A percentile compares a stretch with the other conserved stretches of the same genome.
Evolutionary conservation across 148 eudicot genomes (phyloP).

Genomic region (Rheum nobile): DNA sequence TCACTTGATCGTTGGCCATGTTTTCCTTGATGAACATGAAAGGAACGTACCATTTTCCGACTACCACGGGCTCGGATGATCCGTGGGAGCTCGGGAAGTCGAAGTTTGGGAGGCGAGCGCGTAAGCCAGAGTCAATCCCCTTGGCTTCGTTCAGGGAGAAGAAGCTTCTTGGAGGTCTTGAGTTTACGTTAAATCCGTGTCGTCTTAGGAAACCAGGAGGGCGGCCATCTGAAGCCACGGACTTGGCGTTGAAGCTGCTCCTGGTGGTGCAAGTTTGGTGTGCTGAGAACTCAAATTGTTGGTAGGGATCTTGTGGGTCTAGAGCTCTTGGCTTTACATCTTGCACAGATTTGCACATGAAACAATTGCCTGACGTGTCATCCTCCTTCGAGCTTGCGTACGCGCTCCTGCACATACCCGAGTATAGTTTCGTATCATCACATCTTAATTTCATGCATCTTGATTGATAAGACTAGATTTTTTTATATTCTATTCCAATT

Average conservation of each 20-base stretch:
- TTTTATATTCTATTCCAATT: too few relatives aligned
- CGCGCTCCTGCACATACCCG: constrained; percentile 10
- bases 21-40: constrained; percentile 63
- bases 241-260: constrained; percentile 27
- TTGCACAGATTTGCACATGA: constrained; percentile 19
- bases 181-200: constrained; percentile 27
- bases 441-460: too few relatives aligned
- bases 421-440: neutral
- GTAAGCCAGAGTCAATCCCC: constrained; percentile 43
- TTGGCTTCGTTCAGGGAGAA: constrained; percentile 37
- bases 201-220: constrained; percentile 49
- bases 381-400: constrained; percentile 36
- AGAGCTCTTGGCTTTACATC: constrained; percentile 50
- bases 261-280: constrained; percentile 9
- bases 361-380: constrained; percentile 28
- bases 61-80: constrained; percentile 21
- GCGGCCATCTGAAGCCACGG: constrained; percentile 39
- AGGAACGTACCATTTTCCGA: constrained; percentile 81
- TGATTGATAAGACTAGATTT: too few relatives aligned
- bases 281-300: constrained; percentile 43
- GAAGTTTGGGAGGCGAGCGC: constrained; percentile 40
- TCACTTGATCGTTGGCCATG: constrained; percentile 29
- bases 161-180: constrained; percentile 20
- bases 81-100: constrained; percentile 19
- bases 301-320: constrained; percentile 42